These are phyloP conservation scores for Echeveria elegans DNA, from an alignment of 164 flowering plant genomes.

Conservation along the genomic window DNA sequence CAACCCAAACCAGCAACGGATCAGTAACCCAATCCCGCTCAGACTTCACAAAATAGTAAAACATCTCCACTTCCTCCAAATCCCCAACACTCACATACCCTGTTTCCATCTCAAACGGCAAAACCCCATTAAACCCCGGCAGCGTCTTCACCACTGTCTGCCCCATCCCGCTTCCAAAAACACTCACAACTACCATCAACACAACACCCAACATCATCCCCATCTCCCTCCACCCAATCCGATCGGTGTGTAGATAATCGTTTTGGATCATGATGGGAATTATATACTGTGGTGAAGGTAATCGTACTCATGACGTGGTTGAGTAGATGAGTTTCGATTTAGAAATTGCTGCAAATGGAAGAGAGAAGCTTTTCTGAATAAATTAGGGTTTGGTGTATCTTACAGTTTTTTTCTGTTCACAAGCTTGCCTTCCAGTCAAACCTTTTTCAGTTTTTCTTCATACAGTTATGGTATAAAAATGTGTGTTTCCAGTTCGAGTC, in stretches of 20 bases:
- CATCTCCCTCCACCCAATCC: neutral
- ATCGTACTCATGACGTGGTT: neutral
- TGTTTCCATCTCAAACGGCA: constrained; percentile 20
- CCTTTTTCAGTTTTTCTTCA: neutral
- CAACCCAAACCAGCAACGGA: constrained; percentile 19
- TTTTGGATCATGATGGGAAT: neutral
- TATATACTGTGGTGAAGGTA: neutral
- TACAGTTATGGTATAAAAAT: no score
- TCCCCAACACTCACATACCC: constrained; percentile 21
- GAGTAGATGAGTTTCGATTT: neutral
- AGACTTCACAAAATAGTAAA: constrained; percentile 23
- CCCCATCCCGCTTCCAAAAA: neutral
- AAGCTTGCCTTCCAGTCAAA: neutral
- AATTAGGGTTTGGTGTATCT: neutral
- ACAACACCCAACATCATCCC: constrained; percentile 2
- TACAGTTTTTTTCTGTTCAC: constrained; percentile 3
- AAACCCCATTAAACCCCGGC: constrained; percentile 15
- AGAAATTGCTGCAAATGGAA: neutral
- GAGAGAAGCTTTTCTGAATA: neutral
- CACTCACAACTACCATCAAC: neutral
- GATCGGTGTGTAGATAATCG: neutral
- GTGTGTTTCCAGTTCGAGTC: no score
- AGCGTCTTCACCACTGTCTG: constrained; percentile 11
- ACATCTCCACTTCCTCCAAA: constrained; percentile 16
- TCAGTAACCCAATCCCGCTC: constrained; percentile 14